Evolutionary conservation across 2,329 filamentous ascomycete genomes (phyloP), one percentile per base, ranked within the genome.

Genomic region (Nakataea oryzae): DNA sequence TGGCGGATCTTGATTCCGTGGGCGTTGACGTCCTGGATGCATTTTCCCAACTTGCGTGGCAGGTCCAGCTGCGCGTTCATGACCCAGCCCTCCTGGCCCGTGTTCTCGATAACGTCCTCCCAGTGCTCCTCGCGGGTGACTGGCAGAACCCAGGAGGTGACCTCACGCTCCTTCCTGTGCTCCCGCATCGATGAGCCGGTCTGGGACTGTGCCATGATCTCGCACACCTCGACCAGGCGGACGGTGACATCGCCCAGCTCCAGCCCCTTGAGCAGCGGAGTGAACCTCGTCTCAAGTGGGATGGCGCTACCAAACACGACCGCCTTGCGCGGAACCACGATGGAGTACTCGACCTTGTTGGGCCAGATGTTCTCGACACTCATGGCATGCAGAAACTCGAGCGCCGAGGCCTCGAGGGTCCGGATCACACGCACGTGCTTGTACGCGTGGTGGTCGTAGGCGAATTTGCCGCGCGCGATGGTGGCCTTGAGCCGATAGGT

Each of bases 321-420:
- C 2, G 95, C 95, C 77, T 97, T 97, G 70, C 91, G 93, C 0
- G 95, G 93, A 13, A 96, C 90, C 63, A 91, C 86, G 65, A 99
- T 92, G 32, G 91, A 93, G 76, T 99, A 99, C 73, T 96, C 91
- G 68, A 97, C 85, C 79, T 99, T 99, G 78, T 96, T 95, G 7
- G 92, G 90, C 95, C 95, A 99, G 66, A 96, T 89, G 71, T 97
- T 97, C 74, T 97, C 93, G 66, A 97, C 93, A 65, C 90, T 91
- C 91, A 97, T 95, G 58, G 91, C 88, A 74, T 97, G 89, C 50
- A 89, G 81, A 65, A 93, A 83, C 71, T 93, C 90, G 63, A 93
- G 79, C 13, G 89, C 88, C 60, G 86, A 87, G 13, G 89, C 83
- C 64, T 91, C 88, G 58, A 93, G 77, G 0, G 90, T 93, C 62